Evolutionary conservation across 441 rosid species (phyloP), one percentile per base, ranked within the genome.

Genomic region (Croton laevigatus): DNA sequence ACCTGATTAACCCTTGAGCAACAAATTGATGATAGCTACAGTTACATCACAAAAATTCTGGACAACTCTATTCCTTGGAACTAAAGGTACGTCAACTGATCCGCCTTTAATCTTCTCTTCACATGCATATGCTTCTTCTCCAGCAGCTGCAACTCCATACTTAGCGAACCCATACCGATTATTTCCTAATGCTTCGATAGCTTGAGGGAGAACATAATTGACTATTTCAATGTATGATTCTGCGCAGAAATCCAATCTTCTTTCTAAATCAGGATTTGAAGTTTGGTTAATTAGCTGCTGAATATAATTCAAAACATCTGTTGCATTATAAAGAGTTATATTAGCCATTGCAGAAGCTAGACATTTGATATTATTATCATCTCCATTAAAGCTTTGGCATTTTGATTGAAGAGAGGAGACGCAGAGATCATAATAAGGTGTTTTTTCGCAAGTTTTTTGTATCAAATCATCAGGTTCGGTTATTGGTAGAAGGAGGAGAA

Each of bases 171-270:
- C 89, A 8, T 78, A 87, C 19, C 79, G 79, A 2, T 87, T 85
- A 40, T 78, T 78, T 46, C 36, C 38, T 66, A 90, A 75, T 10
- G 91, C 91, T 0, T 74, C 79, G n/a, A 89, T 93, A 63, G 94
- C 95, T 70, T 93, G 95, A 57, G 98, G 94, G 32, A 93, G 86
- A 62, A 80, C 87, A 76, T 85, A 88, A 81, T 76, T 65, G 19
- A 89, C 94, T 8, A 90, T 86, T 5, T 92, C 88, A 32, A 88
- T 85, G 79, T 93, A 91, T 17, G 86, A 64, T 71, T 93, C 96
- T 0, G 90, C 91, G 19, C 98, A 89, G 11, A 82, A 70, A 49
- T 90, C 89, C 65, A 91, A 65, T 2, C 81, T 85, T 13, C 83
- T 75, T 82, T 93, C 92, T 23, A 71, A 73, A 62, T 82, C 71